These are phyloP conservation scores for Gossypium laxum DNA, from an alignment of 441 rosid genomes.

Conservation along the genomic window DNA sequence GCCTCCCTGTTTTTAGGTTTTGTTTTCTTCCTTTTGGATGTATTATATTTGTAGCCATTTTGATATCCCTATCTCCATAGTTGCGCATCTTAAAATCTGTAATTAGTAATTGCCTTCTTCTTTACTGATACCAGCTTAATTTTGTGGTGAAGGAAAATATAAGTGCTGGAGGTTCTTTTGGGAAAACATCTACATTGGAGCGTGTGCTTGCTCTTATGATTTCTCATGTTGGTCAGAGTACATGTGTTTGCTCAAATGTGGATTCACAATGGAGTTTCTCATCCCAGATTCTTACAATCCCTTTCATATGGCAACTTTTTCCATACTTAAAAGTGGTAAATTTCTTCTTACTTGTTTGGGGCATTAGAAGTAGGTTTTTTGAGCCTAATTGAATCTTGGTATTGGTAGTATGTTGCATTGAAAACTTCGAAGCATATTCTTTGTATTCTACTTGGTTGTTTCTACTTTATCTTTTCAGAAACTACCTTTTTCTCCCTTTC, in stretches of 20 bases:
- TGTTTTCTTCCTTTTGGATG: neutral
- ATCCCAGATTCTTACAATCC: conserved; percentile 76
- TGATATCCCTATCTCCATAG: neutral
- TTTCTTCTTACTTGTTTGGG: conserved; percentile 11
- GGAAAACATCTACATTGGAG: conserved; percentile 53
- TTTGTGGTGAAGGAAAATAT: conserved; percentile 49
- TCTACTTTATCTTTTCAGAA: no score
- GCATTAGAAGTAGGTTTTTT: conserved; percentile 6
- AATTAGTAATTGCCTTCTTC: neutral
- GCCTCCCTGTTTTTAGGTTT: neutral
- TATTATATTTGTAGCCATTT: neutral
- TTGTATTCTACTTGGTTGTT: neutral
- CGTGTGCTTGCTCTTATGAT: conserved; percentile 42
- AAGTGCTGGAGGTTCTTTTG: conserved; percentile 18
- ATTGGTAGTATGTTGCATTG: neutral
- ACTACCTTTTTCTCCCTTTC: no score
- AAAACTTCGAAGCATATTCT: neutral
- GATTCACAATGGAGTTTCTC: conserved; percentile 68
- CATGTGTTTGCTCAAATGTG: conserved; percentile 54
- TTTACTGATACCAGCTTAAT: conserved; percentile 2
- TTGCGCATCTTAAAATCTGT: neutral
- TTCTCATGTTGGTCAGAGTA: conserved; percentile 56
- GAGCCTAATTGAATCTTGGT: conserved; percentile 6
- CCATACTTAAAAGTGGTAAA: conserved; percentile 73
- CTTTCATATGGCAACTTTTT: conserved; percentile 73